These are phyloP conservation scores for Fusarium sarcochroum DNA, from an alignment of 2,329 filamentous ascomycete species.

Conservation along the genomic window DNA sequence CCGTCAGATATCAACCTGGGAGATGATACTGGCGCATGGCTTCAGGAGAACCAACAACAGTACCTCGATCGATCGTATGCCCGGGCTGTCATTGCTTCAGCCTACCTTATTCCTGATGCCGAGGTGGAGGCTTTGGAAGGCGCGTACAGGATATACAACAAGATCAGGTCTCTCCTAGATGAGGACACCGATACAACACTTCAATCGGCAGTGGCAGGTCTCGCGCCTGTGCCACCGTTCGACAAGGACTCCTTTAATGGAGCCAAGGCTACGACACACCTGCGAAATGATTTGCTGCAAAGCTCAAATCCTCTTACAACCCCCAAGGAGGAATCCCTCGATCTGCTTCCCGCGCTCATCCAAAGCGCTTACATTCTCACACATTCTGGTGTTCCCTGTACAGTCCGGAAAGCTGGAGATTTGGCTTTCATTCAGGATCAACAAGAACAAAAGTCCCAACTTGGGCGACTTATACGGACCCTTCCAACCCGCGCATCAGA, in stretches of 20 bases:
- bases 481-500: constrained; percentile 64
- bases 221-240: constrained; percentile 57
- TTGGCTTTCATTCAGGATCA: constrained; percentile 74
- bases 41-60: constrained; percentile 72
- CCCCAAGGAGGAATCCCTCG: constrained; percentile 68
- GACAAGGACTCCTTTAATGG: constrained; percentile 42
- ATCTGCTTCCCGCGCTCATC: constrained; percentile 73
- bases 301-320: constrained; percentile 75
- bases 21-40: constrained; percentile 67
- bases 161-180: constrained; percentile 69
- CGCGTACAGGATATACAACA: constrained; percentile 71
- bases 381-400: constrained; percentile 64
- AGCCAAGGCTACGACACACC: constrained; percentile 48
- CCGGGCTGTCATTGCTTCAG: constrained; percentile 75
- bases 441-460: constrained; percentile 73
- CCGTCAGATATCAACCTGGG: constrained; percentile 79
- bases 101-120: constrained; percentile 75
- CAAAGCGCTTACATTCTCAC: constrained; percentile 72
- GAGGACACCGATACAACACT: constrained; percentile 69
- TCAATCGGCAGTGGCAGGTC: constrained; percentile 61
- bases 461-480: constrained; percentile 70
- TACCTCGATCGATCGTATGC: constrained; percentile 76
- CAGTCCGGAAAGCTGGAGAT: constrained; percentile 70
- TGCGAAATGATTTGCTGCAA: constrained; percentile 65
- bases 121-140: constrained; percentile 70